These are phyloP conservation scores for Croton laevigatus DNA, from an alignment of 441 rosid genomes.

Conservation along the genomic window DNA sequence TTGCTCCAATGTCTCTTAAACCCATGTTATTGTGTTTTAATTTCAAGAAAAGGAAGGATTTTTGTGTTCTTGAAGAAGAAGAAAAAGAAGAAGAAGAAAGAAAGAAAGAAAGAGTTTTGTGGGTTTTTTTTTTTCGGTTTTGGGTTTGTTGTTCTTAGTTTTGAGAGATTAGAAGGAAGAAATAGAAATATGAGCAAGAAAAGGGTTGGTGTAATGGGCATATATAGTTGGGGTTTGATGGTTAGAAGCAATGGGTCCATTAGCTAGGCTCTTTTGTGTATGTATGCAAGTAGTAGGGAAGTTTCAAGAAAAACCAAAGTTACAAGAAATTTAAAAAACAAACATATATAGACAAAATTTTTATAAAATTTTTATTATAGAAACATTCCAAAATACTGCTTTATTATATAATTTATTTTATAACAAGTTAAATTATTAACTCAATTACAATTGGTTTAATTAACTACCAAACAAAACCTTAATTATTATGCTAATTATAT, in stretches of 20 bases:
- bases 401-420: slow-evolving; percentile 17
- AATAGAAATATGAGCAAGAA: slow-evolving; percentile 18
- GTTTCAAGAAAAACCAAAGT: slow-evolving; percentile 42
- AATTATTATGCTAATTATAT: neutral
- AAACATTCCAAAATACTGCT: slow-evolving; percentile 50
- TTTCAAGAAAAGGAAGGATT: neutral
- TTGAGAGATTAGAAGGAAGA: slow-evolving; percentile 14
- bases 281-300: slow-evolving; percentile 17
- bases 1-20: slow-evolving; percentile 89
- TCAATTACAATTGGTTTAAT: neutral
- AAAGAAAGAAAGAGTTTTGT: no score
- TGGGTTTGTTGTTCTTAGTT: no score
- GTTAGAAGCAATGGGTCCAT: slow-evolving; percentile 23
- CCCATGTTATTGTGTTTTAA: slow-evolving; percentile 44
- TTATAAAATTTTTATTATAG: slow-evolving; percentile 21
- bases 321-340: slow-evolving; percentile 41
- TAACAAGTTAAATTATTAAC: neutral
- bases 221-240: slow-evolving; percentile 27
- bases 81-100: neutral
- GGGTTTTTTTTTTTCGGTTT: no score
- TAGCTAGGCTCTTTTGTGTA: no score
- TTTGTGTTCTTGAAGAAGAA: neutral
- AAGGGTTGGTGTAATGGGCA: slow-evolving; percentile 25
- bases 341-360: slow-evolving; percentile 17
- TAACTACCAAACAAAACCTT: neutral